Evolutionary conservation across 345 rosid species (phyloP), one percentile per base, ranked within the genome.

Genomic region (Capsella bursapastoris): DNA sequence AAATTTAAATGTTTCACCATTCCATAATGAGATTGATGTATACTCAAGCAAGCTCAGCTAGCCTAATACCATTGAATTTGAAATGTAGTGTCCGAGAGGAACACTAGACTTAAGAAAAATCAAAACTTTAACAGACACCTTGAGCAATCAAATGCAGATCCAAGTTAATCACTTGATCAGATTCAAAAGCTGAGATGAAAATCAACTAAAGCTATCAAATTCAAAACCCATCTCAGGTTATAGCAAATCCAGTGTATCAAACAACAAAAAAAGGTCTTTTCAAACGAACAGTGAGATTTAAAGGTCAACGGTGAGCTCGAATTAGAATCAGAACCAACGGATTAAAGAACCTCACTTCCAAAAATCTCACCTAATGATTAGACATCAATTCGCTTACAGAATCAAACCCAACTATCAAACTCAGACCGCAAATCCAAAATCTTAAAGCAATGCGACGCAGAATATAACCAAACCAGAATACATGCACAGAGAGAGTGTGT

Each of bases 221-320:
- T 75, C 63, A 63, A 41, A 32, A 12, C 44, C 32, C 50, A 68
- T 62, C 44, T 76, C 70, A 43, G 44, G 50, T 52, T 31, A 51
- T n/a, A 73, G n/a, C 16, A 57, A 68, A 55, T 31, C 12, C 38
- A 48, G 16, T 27, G 43, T 12, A 48, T 11, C 12, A 35, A 14
- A 48, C 7, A 48, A 34, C 22, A 4, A 37, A 64, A 56, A 41
- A 65, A 45, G 25, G 44, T 18, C 3, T 57, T 47, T 18, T 56
- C n/a, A 52, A 40, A 38, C 13, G 3, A 27, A 61, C 27, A 71
- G 45, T 64, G 61, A 57, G 63, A 40, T 64, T 64, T 40, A 29
- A 48, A 64, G 66, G 76, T 77, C 71, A 70, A 63, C 22, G 75
- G 28, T 69, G 58, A 55, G 66, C 37, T 56, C 58, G 47, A 29